Percentiles rank a stretch among this genome's conserved stretches.
Evolutionary conservation across 75 land plant species (phyloP).

Genomic region (Pinus albicaulis): DNA sequence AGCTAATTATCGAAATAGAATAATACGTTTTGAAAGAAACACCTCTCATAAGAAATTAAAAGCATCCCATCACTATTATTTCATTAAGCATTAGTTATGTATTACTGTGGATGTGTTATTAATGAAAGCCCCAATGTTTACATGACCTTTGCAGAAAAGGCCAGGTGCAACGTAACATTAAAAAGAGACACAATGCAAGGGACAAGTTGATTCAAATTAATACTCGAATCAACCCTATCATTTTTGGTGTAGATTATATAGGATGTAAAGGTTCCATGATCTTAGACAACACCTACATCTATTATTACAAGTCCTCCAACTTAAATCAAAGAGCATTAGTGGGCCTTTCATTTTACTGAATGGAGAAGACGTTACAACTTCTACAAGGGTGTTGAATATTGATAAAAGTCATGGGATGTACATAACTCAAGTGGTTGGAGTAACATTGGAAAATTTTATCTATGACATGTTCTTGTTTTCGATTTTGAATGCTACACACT

Average conservation of each 20-base stretch:
- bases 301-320: neutral
- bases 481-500: neutral
- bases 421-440: neutral
- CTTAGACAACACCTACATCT: neutral
- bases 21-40: too few relatives aligned
- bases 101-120: too few relatives aligned
- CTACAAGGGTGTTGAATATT: neutral
- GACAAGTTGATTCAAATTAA: neutral
- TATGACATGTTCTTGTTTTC: neutral
- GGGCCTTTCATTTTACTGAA: neutral
- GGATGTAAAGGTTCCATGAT: conserved; percentile 41
- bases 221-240: too few relatives aligned
- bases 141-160: too few relatives aligned
- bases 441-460: neutral
- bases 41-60: too few relatives aligned
- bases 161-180: too few relatives aligned
- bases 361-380: neutral
- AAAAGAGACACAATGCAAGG: too few relatives aligned
- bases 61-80: too few relatives aligned
- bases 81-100: too few relatives aligned
- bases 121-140: too few relatives aligned
- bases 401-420: neutral
- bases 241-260: conserved; percentile 30
- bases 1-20: too few relatives aligned
- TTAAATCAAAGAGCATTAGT: neutral